phyloP scores from a whole-genome alignment of 176 grass and related monocot genomes.

The Juncus inflexus region DNA sequence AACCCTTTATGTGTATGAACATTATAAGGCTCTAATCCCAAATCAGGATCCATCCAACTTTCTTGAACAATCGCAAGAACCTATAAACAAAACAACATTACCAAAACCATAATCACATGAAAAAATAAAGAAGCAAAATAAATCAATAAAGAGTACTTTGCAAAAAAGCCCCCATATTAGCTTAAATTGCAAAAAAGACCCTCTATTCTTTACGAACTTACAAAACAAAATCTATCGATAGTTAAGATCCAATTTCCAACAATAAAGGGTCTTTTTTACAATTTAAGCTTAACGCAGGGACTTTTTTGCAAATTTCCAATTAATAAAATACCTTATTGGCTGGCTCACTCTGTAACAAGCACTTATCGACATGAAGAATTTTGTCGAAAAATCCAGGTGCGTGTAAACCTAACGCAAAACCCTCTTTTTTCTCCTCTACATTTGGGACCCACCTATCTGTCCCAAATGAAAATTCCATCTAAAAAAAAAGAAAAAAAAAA shows the following conservation, averaged over 20 bases:
- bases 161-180: no score
- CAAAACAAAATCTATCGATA: no score
- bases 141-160: no score
- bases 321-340: conserved; percentile 61
- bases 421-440: conserved; percentile 27
- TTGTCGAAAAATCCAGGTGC: conserved; percentile 89
- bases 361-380: conserved; percentile 70
- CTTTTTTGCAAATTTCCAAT: conserved; percentile 20
- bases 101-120: conserved; percentile 16
- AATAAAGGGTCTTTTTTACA: no score
- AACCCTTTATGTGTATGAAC: conserved; percentile 66
- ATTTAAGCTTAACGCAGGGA: no score
- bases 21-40: conserved; percentile 65
- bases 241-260: no score
- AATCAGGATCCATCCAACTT: conserved; percentile 64
- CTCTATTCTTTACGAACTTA: background rate
- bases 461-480: conserved; percentile 99
- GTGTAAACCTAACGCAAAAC: conserved; percentile 70
- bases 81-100: conserved; percentile 54
- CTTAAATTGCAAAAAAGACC: background rate
- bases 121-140: no score
- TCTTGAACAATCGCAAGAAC: conserved; percentile 99
- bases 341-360: conserved; percentile 80
- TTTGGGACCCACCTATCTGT: conserved; percentile 66
- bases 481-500: conserved; percentile 16